Evolutionary conservation across 192 early-diverging fungal species (phyloP), one percentile per base, ranked within the genome.

Genomic region (Radiomyces spectabilis): DNA sequence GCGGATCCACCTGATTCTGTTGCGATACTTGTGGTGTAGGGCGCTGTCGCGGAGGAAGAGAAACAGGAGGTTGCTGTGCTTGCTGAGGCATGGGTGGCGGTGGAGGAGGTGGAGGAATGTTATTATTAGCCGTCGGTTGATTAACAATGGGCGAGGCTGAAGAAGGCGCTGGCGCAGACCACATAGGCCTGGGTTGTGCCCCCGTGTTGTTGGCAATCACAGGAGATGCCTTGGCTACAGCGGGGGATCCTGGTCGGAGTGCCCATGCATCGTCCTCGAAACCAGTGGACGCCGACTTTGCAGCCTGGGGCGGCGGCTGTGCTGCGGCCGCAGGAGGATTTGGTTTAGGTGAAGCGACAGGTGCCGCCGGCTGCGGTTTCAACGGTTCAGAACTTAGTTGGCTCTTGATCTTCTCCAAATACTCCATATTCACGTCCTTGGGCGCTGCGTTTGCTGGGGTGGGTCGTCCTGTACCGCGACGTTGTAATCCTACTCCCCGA

Each of bases 221-320:
- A 26, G 61, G 3, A 30, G 25, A 19, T 9, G 24, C 5, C 1
- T 40, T 40, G 7, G 25, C 26, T 7, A 19, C 13, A 19, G 59
- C 41, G 26, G 65, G 61, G 29, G 68, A 53, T 35, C 63, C 58
- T 19, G 53, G 21, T 16, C 70, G 66, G 9, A 65, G 59, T 24
- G 65, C 61, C 79, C 79, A 81, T 1, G 76, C 79, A 63, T 81
- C 77, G 53, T 81, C 74, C 18, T 78, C 72, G 47, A 78, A 78
- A 1, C 65, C 75, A 50, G 53, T 31, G 8, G 29, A 24, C 22
- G 46, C 3, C 9, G 53, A 1, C 3, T 48, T 27, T 51, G 26
- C 31, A 21, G 45, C 21, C 38, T 25, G 53, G 38, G 0, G 46
- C 13, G 33, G 60, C 25, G 16, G 42, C 15, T 31, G 42, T 38